Conservation (phyloP, 2,329 filamentous ascomycete species). For the Nemania serpens region DNA sequence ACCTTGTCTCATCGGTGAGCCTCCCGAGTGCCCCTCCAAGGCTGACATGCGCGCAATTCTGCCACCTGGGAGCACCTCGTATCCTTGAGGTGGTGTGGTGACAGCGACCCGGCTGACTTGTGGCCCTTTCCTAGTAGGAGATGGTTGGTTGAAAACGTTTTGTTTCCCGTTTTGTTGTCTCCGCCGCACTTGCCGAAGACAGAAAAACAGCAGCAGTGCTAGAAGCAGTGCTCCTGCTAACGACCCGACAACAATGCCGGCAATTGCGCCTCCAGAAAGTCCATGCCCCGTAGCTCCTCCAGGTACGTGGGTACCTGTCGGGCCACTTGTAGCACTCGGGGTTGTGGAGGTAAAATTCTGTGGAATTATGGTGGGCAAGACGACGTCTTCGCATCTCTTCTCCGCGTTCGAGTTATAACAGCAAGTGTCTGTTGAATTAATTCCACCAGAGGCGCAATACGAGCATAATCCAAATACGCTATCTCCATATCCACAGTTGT, state of each 20-base stretch:
- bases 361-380: slow-evolving; percentile 74
- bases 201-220: slow-evolving; percentile 70
- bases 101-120: slow-evolving; percentile 46
- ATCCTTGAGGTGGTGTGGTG: slow-evolving; percentile 53
- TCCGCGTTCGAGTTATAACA: slow-evolving; percentile 83
- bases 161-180: slow-evolving; percentile 65
- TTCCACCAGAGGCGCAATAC: slow-evolving; percentile 81
- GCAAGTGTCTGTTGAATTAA: slow-evolving; percentile 93
- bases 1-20: slow-evolving; percentile 60
- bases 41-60: slow-evolving; percentile 96
- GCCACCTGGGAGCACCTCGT: slow-evolving; percentile 80
- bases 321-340: slow-evolving; percentile 53
- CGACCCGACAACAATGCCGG: slow-evolving; percentile 85
- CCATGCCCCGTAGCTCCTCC: slow-evolving; percentile 39
- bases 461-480: slow-evolving; percentile 78
- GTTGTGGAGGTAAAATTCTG: slow-evolving; percentile 61
- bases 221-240: slow-evolving; percentile 72
- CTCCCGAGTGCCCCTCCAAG: slow-evolving; percentile 73
- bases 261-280: slow-evolving; percentile 85
- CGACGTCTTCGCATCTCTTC: slow-evolving; percentile 73
- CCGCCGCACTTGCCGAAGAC: slow-evolving; percentile 59
- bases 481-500: slow-evolving; percentile 83
- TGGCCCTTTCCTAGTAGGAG: slow-evolving; percentile 64
- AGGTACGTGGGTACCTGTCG: slow-evolving; percentile 42
- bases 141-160: slow-evolving; percentile 88